Evolutionary conservation across 257 asterid genomes (phyloP).

Genomic region (Striga asiatica): DNA sequence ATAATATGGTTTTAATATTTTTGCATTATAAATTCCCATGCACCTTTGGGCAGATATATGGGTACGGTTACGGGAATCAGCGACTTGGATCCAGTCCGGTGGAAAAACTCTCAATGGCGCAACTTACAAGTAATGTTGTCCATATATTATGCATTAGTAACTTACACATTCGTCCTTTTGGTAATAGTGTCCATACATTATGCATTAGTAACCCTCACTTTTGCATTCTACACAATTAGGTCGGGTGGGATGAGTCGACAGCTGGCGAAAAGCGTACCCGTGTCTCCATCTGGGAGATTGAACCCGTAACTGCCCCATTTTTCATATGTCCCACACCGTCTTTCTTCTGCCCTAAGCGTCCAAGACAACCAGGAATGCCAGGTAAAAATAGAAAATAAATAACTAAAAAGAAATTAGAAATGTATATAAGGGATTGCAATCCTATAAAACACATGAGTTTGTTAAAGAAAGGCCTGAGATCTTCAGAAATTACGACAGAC

Average conservation of each 20-base stretch:
- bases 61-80: slow-evolving; percentile 87
- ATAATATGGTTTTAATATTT: neutral
- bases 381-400: too few relatives aligned
- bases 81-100: slow-evolving; percentile 74
- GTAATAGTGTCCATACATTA: neutral
- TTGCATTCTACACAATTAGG: slow-evolving; percentile 27
- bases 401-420: neutral
- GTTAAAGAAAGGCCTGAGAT: too few relatives aligned
- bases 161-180: neutral
- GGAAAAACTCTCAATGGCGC: slow-evolving; percentile 99
- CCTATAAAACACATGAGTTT: neutral
- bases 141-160: too few relatives aligned
- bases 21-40: neutral
- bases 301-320: slow-evolving; percentile 93
- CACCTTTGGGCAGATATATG: slow-evolving; percentile 61
- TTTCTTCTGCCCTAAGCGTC: slow-evolving; percentile 70
- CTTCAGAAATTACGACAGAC: too few relatives aligned
- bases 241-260: slow-evolving; percentile 96
- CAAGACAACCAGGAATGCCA: slow-evolving; percentile 85
- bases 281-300: slow-evolving; percentile 95
- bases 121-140: slow-evolving; percentile 59
- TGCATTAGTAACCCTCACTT: neutral
- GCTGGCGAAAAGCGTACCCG: slow-evolving; percentile 83
- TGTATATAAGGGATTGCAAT: neutral
- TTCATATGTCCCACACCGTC: slow-evolving; percentile 90